Base-by-base conservation (phyloP, 495 filamentous ascomycete species). In the Penicillium macrosclerotiorum region DNA sequence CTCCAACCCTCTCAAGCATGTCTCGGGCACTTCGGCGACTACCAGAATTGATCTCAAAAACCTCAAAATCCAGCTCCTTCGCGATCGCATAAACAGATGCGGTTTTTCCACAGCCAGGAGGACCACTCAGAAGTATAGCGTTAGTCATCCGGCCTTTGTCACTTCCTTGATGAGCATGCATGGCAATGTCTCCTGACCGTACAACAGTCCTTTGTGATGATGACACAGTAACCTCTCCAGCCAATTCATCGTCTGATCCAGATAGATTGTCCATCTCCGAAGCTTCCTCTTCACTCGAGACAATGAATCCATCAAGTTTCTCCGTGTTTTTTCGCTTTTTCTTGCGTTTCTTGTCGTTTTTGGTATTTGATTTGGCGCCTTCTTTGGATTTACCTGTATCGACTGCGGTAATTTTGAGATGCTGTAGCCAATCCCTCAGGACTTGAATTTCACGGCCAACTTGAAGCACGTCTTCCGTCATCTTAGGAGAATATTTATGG, bases 21-120 rank as follows among this genome's bases (percentile, higher is more conserved):
- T 99, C 94, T 59, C 86, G 90, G 8, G 89, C 94, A 61, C 81
- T 94, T 36, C 94, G 74, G 45, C 90, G 81, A 53, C 75, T 88
- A 30, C 88, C 80, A 5, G 92, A 62, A 51, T 94, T 95, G 56
- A 99, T 88, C 65, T 99, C 94, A 54, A 97, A 97, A 4, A 99
- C 81, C 46, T 95, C 89, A 62, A 92, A 97, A 16, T 83, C 92
- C 17, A 96, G 77, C 69, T 99, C 93, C 54, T 90, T 93, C 2
- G 94, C 93, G n/a, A 90, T 86, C 4, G 94, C 94, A 65, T 95
- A 90, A 0, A 96, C 83, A 1, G 89, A 82, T 12, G 94, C 91
- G 9, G 90, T 94, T 65, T 99, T 99, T 6, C 94, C 94, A 60
- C 85, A 95, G 2, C 94, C 94, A 44, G 81, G 71, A 1, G 93